Base-by-base conservation (phyloP, 2,329 filamentous ascomycete genomes). In the Dissoconium aciculare region DNA sequence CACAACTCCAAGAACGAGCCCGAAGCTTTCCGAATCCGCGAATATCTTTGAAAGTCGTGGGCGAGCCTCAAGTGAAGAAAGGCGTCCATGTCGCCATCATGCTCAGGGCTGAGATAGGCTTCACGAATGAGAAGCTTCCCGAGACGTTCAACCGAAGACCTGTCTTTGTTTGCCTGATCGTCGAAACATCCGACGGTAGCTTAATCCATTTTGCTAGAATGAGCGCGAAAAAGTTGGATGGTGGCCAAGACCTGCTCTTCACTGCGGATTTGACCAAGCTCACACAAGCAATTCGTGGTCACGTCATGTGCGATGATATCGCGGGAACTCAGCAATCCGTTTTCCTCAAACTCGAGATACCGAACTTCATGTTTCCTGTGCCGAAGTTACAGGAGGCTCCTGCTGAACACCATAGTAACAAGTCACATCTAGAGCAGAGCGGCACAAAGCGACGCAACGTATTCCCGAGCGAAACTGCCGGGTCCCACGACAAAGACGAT, bases 261-360 rank as follows among this genome's bases (percentile, higher is more conserved):
- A 67, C 56, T 12, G 67, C 74, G 1, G 57, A 67, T 0, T 50
- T 83, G 12, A 64, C 53, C 1, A 58, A 58, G 4, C 50, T 60
- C 0, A 65, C 69, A 11, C 69, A 77, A 34, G 57, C 64, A 3
- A 67, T 89, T 17, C 64, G 64, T 14, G 81, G 74, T 37, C 71
- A 75, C 47, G 63, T 85, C 28, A 79, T 81, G 52, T 95, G 85
- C 41, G 87, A 94, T 55, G 76, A 83, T 26, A 78, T 95, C 44
- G 71, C 69, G 37, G 70, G 70, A 8, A 74, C 71, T 8, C 52
- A 65, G 46, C 60, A 63, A 37, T 55, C 59, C 36, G 70, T 67
- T 5, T 60, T 62, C 14, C 37, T 74, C 8, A 63, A 60, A 30
- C 64, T 64, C 4, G 54, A 63, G 21, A 48, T 75, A 13, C 56